phyloP scores from a whole-genome alignment of 495 filamentous ascomycete species.

The Penicillium soppii region DNA sequence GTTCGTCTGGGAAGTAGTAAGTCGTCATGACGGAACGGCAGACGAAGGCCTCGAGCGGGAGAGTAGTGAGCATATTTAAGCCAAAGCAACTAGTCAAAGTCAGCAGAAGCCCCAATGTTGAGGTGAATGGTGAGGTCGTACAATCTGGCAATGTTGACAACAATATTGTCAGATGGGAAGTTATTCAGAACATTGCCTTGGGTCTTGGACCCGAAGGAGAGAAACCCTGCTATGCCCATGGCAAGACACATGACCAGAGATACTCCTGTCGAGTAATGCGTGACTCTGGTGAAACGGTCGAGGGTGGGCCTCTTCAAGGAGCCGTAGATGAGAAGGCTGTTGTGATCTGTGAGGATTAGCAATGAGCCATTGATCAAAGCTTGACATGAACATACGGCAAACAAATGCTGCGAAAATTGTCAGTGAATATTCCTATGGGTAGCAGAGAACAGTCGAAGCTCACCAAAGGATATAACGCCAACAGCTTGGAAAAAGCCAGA shows the following conservation, averaged over 20 bases:
- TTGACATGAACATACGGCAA: slow-evolving; percentile 58
- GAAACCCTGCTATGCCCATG: slow-evolving; percentile 86
- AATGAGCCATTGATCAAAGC: not conserved
- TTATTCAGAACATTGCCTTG: slow-evolving; percentile 97
- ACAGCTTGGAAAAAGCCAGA: slow-evolving; percentile 90
- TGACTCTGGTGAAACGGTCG: slow-evolving; percentile 88
- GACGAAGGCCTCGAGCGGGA: slow-evolving; percentile 95
- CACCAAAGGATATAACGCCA: slow-evolving; percentile 96
- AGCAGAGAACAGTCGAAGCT: slow-evolving; percentile 13
- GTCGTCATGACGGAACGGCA: slow-evolving; percentile 95
- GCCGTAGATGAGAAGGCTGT: slow-evolving; percentile 94
- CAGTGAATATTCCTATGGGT: slow-evolving; percentile 21
- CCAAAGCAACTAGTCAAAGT: slow-evolving; percentile 67
- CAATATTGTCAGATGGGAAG: slow-evolving; percentile 81
- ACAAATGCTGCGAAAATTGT: slow-evolving; percentile 70
- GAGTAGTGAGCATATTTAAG: slow-evolving; percentile 95
- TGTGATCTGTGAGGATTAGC: slow-evolving; percentile 65
- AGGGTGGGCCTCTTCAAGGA: slow-evolving; percentile 91
- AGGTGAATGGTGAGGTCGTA: slow-evolving; percentile 28
- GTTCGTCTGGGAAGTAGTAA: slow-evolving; percentile 83
- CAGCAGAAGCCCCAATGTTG: slow-evolving; percentile 10
- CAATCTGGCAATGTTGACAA: slow-evolving; percentile 93
- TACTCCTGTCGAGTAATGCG: slow-evolving; percentile 85
- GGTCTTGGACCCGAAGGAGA: slow-evolving; percentile 89
- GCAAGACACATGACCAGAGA: slow-evolving; percentile 85